phyloP scores from a whole-genome alignment of 371 early-diverging fungal genomes.

The Apophysomyces variabilis region DNA sequence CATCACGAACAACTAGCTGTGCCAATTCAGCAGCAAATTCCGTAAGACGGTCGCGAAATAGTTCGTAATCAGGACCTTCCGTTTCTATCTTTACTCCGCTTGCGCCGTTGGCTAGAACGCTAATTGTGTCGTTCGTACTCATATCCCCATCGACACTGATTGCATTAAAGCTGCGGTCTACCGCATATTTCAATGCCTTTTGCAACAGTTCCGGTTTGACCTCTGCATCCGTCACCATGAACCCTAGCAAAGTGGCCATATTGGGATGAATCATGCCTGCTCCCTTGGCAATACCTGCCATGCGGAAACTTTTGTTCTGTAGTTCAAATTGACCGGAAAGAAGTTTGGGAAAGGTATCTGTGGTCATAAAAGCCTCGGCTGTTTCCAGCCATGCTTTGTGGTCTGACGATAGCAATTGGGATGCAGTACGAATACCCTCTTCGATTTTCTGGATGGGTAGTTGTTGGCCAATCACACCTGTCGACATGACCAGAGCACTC shows the following conservation, averaged over 20 bases:
- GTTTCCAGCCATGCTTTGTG: slow-evolving; percentile 80
- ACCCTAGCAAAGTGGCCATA: slow-evolving; percentile 92
- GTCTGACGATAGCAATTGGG: slow-evolving; percentile 48
- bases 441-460: slow-evolving; percentile 85
- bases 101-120: slow-evolving; percentile 88
- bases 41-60: slow-evolving; percentile 77
- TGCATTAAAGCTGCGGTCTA: slow-evolving; percentile 91
- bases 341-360: slow-evolving; percentile 96
- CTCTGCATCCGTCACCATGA: slow-evolving; percentile 84
- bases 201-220: slow-evolving; percentile 69
- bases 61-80: slow-evolving; percentile 60
- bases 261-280: slow-evolving; percentile 96
- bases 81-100: slow-evolving; percentile 53
- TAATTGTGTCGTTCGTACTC: slow-evolving; percentile 94
- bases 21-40: slow-evolving; percentile 84
- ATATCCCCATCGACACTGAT: slow-evolving; percentile 96
- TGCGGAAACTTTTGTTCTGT: slow-evolving; percentile 61
- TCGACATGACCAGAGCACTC: slow-evolving; percentile 88
- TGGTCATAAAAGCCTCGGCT: slow-evolving; percentile 94
- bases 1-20: slow-evolving; percentile 89
- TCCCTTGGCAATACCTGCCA: slow-evolving; percentile 95
- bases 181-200: slow-evolving; percentile 78
- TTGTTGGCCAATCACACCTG: slow-evolving; percentile 96
- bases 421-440: slow-evolving; percentile 65
- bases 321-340: slow-evolving; percentile 63